These are phyloP conservation scores for Alloteropsis angusta DNA, from an alignment of 202 grass and related monocot genomes.

Conservation along the genomic window DNA sequence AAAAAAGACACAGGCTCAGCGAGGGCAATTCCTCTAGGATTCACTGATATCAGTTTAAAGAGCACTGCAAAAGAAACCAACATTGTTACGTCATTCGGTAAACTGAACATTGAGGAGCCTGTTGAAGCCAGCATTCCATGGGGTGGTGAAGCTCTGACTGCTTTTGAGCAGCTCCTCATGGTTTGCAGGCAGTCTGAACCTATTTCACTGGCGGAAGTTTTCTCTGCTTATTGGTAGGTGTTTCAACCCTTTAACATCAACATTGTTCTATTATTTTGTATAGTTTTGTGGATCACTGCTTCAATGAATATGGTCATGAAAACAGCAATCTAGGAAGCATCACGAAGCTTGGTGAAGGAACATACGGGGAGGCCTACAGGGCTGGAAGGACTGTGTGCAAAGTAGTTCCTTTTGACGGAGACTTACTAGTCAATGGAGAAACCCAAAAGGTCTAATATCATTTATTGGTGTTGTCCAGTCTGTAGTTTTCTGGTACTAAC, in stretches of 20 bases:
- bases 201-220: slow-evolving; percentile 53
- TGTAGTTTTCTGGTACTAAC: slow-evolving; percentile 23
- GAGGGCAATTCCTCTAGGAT: slow-evolving; percentile 18
- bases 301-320: slow-evolving; percentile 22
- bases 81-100: slow-evolving; percentile 31
- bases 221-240: slow-evolving; percentile 70
- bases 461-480: neutral
- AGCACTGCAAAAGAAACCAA: slow-evolving; percentile 17
- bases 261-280: slow-evolving; percentile 3
- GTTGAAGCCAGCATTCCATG: slow-evolving; percentile 20
- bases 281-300: neutral
- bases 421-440: slow-evolving; percentile 75
- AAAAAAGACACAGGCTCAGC: slow-evolving; percentile 26
- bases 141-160: slow-evolving; percentile 47
- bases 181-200: slow-evolving; percentile 65
- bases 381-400: slow-evolving; percentile 78
- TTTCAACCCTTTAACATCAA: slow-evolving; percentile 16
- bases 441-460: slow-evolving; percentile 73
- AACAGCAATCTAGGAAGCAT: slow-evolving; percentile 56
- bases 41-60: slow-evolving; percentile 18
- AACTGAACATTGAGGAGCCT: slow-evolving; percentile 36
- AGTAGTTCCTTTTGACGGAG: slow-evolving; percentile 86
- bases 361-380: slow-evolving; percentile 82
- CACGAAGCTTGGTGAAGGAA: slow-evolving; percentile 84
- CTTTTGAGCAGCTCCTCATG: slow-evolving; percentile 69